Conservation (phyloP, 352 stramenopile species). For the Phytophthora fragariaefolia region DNA sequence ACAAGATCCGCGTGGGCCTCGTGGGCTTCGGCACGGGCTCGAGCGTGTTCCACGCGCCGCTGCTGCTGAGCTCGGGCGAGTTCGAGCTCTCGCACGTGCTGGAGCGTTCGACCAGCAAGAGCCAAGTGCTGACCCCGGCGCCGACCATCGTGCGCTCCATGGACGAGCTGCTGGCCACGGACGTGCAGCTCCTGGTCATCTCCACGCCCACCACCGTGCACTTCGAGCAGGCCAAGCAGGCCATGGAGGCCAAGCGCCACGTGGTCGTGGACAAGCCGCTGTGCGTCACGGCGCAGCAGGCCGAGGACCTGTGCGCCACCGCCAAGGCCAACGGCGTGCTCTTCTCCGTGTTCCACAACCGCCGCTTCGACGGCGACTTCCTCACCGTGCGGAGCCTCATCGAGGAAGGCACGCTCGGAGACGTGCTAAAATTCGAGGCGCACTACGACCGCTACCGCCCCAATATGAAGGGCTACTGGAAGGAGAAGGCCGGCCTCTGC, state of each 20-base stretch:
- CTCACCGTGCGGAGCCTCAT: slow-evolving; percentile 63
- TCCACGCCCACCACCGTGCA: slow-evolving; percentile 77
- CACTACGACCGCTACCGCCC: slow-evolving; percentile 79
- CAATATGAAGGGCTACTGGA: slow-evolving; percentile 81
- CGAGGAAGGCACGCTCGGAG: slow-evolving; percentile 51
- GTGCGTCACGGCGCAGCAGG: slow-evolving; percentile 60
- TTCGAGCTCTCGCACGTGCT: slow-evolving; percentile 83
- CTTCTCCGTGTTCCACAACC: slow-evolving; percentile 84
- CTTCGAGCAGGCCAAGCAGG: slow-evolving; percentile 78
- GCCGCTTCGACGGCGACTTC: slow-evolving; percentile 81
- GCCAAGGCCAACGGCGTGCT: slow-evolving; percentile 60
- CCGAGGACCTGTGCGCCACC: slow-evolving; percentile 54
- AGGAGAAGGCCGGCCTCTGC: slow-evolving; percentile 63
- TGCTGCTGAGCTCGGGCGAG: slow-evolving; percentile 62
- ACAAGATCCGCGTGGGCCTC: slow-evolving; percentile 63
- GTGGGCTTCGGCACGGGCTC: slow-evolving; percentile 77
- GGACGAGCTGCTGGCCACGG: slow-evolving; percentile 64
- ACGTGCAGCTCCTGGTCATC: slow-evolving; percentile 75
- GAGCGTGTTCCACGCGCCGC: slow-evolving; percentile 76
- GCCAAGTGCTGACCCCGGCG: slow-evolving; percentile 45
- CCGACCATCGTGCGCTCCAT: slow-evolving; percentile 76
- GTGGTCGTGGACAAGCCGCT: slow-evolving; percentile 83
- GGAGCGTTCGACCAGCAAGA: slow-evolving; percentile 76
- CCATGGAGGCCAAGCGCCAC: slow-evolving; percentile 74
- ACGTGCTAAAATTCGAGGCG: slow-evolving; percentile 62